Evolutionary conservation across 2,329 filamentous ascomycete genomes (phyloP).

Genomic region (Nakataea oryzae): DNA sequence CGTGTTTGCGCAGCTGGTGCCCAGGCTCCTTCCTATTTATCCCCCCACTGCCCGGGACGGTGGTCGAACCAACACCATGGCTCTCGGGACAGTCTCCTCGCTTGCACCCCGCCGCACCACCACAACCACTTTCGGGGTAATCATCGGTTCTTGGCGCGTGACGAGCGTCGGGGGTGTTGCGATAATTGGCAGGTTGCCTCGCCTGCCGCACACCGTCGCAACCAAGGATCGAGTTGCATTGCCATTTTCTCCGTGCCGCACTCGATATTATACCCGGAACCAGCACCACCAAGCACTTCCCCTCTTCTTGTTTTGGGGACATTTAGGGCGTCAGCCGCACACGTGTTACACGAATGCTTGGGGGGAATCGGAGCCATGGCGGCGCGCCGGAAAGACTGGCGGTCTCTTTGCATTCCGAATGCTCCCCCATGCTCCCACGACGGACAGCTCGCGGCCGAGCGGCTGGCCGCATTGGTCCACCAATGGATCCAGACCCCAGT

Average conservation of each 20-base stretch:
- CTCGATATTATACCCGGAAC: background rate
- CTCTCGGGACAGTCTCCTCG: too few species aligned
- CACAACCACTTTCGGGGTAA: too few species aligned
- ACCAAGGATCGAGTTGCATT: background rate
- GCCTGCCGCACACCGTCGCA: background rate
- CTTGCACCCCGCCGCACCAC: too few species aligned
- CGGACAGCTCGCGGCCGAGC: background rate
- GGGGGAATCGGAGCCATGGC: background rate
- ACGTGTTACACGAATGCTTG: background rate
- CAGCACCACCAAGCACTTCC: background rate
- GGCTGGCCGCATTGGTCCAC: background rate
- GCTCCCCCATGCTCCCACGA: background rate
- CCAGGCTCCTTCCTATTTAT: background rate
- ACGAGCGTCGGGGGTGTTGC: too few species aligned
- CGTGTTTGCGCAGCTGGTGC: background rate
- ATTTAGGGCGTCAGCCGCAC: background rate
- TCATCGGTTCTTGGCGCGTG: too few species aligned
- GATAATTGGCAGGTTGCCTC: too few species aligned
- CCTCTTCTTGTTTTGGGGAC: background rate
- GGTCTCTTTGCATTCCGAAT: background rate
- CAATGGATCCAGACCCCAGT: background rate
- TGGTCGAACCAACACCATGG: too few species aligned
- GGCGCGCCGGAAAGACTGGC: background rate
- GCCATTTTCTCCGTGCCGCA: background rate
- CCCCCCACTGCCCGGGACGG: too few species aligned